Conservation (phyloP, 306 rosid species). For the Notholithocarpus densiflorus region DNA sequence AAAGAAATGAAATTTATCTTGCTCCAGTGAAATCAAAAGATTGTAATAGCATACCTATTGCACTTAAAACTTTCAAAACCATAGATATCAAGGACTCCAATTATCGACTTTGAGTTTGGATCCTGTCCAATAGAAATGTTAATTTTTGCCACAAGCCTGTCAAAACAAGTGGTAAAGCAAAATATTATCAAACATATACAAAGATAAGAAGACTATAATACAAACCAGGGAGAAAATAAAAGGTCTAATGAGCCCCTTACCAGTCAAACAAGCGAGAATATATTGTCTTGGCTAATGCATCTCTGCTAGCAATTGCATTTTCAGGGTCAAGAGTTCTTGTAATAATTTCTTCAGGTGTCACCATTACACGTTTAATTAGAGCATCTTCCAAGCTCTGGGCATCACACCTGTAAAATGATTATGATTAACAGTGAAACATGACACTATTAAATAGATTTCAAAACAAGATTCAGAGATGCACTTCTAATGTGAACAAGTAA, state of each 20-base stretch:
- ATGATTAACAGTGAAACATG: no score
- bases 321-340: constrained; percentile 97
- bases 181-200: constrained; percentile 11
- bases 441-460: background rate
- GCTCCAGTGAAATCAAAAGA: no score
- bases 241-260: constrained; percentile 38
- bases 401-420: constrained; percentile 54
- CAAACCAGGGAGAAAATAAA: no score
- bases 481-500: background rate
- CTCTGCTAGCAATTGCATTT: constrained; percentile 89
- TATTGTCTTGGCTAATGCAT: constrained; percentile 91
- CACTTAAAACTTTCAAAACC: constrained; percentile 97
- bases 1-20: no score
- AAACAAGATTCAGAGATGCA: background rate
- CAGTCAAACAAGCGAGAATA: constrained; percentile 96
- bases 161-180: constrained; percentile 18
- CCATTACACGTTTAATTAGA: constrained; percentile 94
- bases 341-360: constrained; percentile 94
- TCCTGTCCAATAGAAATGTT: constrained; percentile 95
- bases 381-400: constrained; percentile 97
- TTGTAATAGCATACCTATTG: constrained; percentile 62
- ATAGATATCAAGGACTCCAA: constrained; percentile 98
- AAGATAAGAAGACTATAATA: constrained; percentile 5
- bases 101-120: constrained; percentile 81
- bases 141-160: constrained; percentile 95